Base-by-base conservation (phyloP, 2,329 filamentous ascomycete genomes). In the Monosporascus cannonballus region DNA sequence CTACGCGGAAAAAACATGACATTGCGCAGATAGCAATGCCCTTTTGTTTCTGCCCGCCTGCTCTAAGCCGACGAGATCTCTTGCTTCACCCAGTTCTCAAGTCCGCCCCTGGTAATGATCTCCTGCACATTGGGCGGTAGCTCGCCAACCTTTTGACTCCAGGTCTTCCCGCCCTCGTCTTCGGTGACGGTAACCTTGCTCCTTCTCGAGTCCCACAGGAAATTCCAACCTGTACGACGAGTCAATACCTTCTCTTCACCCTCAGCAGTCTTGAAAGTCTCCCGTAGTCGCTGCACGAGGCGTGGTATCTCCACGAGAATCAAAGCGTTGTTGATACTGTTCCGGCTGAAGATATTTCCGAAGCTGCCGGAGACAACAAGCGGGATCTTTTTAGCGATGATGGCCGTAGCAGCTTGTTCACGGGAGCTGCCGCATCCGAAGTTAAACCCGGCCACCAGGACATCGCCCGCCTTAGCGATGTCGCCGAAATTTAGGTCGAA, bases 371-470 rank as follows among this genome's bases (percentile, higher is more conserved):
- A 79, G 0, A 95, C 84, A 1, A 96, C 89, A 2, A 96, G 80
- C 0, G 86, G 87, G 54, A 95, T 92, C 60, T 86, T 71, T 71
- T 86, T 90, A 17, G 90, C 90, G 1, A 96, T 76, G 51, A 96
- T 87, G 0, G 91, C 87, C 0, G 93, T 96, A 0, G 92, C 92
- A 5, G 90, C 90, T 69, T 96, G 90, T 69, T 96, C 92, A 51
- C 92, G 76, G 1, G 85, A 90, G 52, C 20, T 22, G 20, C 20
- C 91, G 59, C 85, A 90, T 47, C 93, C 93, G 65, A 96, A 96
- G 75, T 95, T 96, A 75, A 85, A 94, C 34, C 91, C 91, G 0
- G 85, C 73, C 0, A 96, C 91, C 1, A 96, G 80, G 51, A 96
- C 89, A 62, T 97, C 92, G 47, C 83, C 84, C 0, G 81, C 67